Evolutionary conservation across 768 basidiomycete species (phyloP).

Genomic region (Russula emetica): DNA sequence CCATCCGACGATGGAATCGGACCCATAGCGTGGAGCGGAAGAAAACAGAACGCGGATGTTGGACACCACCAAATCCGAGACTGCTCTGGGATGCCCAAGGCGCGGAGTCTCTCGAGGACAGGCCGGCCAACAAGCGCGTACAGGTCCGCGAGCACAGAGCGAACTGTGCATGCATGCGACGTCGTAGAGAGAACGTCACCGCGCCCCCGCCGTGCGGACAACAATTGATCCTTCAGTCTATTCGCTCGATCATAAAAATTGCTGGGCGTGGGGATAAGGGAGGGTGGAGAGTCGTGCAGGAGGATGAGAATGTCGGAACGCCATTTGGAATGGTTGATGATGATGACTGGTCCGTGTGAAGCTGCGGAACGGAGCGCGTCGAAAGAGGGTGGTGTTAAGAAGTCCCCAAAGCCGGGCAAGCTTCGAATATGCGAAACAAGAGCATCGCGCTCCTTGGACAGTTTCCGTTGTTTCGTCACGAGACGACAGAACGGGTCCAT

Average conservation of each 20-base stretch:
- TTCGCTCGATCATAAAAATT: conserved; percentile 6
- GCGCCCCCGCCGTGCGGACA: background rate
- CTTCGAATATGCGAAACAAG: conserved; percentile 4
- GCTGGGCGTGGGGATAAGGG: background rate
- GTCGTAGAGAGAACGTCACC: background rate
- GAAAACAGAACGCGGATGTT: conserved; percentile 13
- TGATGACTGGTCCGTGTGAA: conserved; percentile 1
- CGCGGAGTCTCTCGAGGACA: background rate
- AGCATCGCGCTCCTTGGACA: background rate
- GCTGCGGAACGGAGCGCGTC: conserved; percentile 7
- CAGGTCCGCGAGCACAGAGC: conserved; percentile 4
- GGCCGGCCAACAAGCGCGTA: conserved; percentile 3
- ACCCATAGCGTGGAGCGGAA: conserved; percentile 26
- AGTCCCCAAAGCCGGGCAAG: background rate
- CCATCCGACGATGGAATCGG: conserved; percentile 1
- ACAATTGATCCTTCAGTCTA: background rate
- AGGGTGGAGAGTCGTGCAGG: background rate
- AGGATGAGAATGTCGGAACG: conserved; percentile 21
- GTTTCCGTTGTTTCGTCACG: background rate
- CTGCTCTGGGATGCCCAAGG: conserved; percentile 9
- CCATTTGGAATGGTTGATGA: conserved; percentile 12
- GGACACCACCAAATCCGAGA: conserved; percentile 12
- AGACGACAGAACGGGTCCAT: conserved; percentile 9
- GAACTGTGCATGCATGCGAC: background rate
- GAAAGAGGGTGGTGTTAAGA: conserved; percentile 3